Evolutionary conservation across 805 yeast species (phyloP).

Genomic region (Starmerella etchellsii): DNA sequence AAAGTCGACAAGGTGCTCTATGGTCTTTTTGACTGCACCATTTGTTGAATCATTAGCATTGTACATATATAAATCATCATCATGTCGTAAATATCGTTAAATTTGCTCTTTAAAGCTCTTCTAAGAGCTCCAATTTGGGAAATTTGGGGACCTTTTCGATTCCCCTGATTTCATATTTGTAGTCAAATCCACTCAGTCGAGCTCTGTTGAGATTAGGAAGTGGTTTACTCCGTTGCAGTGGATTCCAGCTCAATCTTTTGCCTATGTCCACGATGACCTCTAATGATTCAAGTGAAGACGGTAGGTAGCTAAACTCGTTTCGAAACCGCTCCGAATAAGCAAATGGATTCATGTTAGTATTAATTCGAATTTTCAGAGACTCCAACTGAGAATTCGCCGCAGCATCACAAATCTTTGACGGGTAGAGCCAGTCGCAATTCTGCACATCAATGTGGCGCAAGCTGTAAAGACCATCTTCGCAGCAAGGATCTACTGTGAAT

Average conservation of each 20-base stretch:
- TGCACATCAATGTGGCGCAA: constrained; percentile 3
- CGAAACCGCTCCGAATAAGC: constrained; percentile 13
- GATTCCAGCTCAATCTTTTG: constrained; percentile 12
- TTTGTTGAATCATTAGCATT: constrained; percentile 1
- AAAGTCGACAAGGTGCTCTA: constrained; percentile 92
- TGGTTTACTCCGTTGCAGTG: constrained; percentile 3
- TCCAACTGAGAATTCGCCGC: constrained; percentile 2
- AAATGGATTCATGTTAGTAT: constrained; percentile 9
- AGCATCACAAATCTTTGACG: constrained; percentile 6
- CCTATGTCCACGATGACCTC: constrained; percentile 5
- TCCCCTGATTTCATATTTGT: too few relatives aligned
- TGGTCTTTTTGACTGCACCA: constrained; percentile 49
- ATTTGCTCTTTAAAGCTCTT: background rate
- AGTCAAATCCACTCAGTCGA: constrained; percentile 11
- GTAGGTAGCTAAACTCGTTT: constrained; percentile 6
- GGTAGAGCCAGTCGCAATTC: constrained; percentile 15
- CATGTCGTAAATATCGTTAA: too few relatives aligned
- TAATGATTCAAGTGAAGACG: constrained; percentile 2
- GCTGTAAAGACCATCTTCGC: background rate
- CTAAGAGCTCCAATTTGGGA: constrained; percentile 1
- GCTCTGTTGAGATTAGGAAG: constrained; percentile 8
- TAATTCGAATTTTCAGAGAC: background rate
- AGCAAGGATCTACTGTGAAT: constrained; percentile 4
- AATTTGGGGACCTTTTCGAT: background rate
- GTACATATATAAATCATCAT: background rate